A percentile compares a stretch with the other conserved stretches of the same genome.
These are phyloP conservation scores for Ambrosia artemisiifolia DNA, from an alignment of 129 eudicot genomes.

Conservation along the genomic window DNA sequence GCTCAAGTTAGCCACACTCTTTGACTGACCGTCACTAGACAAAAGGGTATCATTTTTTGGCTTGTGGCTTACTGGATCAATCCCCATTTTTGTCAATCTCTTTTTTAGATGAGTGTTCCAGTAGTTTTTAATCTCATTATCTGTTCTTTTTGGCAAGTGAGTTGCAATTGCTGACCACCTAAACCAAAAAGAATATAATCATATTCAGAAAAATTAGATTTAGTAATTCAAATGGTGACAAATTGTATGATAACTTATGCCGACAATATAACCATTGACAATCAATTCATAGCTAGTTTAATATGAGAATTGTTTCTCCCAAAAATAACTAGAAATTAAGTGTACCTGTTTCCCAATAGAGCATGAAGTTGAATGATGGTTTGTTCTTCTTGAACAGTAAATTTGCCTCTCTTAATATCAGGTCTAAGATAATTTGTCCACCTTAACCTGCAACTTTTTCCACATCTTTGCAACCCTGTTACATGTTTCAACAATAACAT, in stretches of 20 bases:
- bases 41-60: slow-evolving; percentile 45
- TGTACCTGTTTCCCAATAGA: slow-evolving; percentile 78
- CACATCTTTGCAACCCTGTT: slow-evolving; percentile 84
- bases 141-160: slow-evolving; percentile 62
- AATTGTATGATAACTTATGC: too few relatives aligned
- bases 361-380: slow-evolving; percentile 94
- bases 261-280: too few relatives aligned
- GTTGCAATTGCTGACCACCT: slow-evolving; percentile 83
- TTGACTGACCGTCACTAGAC: slow-evolving; percentile 42
- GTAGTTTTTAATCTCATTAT: slow-evolving; percentile 65
- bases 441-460: slow-evolving; percentile 79
- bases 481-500: not conserved
- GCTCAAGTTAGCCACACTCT: slow-evolving; percentile 64
- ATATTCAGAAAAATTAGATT: not conserved
- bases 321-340: not conserved
- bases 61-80: slow-evolving; percentile 72
- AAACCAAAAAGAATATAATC: not conserved
- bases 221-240: too few relatives aligned
- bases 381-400: slow-evolving; percentile 81
- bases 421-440: slow-evolving; percentile 87
- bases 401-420: slow-evolving; percentile 83
- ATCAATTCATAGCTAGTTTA: not conserved
- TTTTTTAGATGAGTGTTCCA: slow-evolving; percentile 72
- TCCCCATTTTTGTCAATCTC: slow-evolving; percentile 61
- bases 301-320: not conserved